These are phyloP conservation scores for Candida sojae DNA, from an alignment of 1,139 yeast genomes.

Conservation along the genomic window DNA sequence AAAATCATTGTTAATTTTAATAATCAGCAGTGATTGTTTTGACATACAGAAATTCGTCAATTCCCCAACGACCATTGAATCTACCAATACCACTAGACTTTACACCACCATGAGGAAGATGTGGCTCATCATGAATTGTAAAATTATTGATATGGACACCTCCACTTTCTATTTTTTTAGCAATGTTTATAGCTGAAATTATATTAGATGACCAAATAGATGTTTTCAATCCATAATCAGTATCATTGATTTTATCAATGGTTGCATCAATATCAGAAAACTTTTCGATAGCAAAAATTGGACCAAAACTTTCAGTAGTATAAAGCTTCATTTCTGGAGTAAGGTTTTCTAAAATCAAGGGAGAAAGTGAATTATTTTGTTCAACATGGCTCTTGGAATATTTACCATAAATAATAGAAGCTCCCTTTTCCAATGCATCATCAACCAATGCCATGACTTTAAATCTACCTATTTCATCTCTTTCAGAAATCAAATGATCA, in stretches of 20 bases:
- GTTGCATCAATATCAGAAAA: slow-evolving; percentile 34
- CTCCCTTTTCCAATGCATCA: slow-evolving; percentile 48
- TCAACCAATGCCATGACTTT: slow-evolving; percentile 28
- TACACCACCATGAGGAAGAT: slow-evolving; percentile 58
- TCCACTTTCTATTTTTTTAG: slow-evolving; percentile 42
- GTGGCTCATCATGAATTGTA: slow-evolving; percentile 51
- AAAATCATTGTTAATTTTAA: background rate
- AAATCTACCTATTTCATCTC: slow-evolving; percentile 27
- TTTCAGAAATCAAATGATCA: slow-evolving; percentile 27
- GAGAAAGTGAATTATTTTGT: slow-evolving; percentile 18
- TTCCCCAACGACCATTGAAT: slow-evolving; percentile 54
- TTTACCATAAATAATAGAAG: slow-evolving; percentile 29
- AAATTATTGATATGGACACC: slow-evolving; percentile 54
- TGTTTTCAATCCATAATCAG: slow-evolving; percentile 51
- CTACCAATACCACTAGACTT: slow-evolving; percentile 54
- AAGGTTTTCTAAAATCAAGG: slow-evolving; percentile 39
- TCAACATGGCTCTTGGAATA: slow-evolving; percentile 10
- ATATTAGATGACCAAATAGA: slow-evolving; percentile 56
- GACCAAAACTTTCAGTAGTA: slow-evolving; percentile 49
- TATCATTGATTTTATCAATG: slow-evolving; percentile 28
- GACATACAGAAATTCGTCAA: slow-evolving; percentile 37
- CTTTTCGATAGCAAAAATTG: slow-evolving; percentile 39
- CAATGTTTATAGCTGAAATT: slow-evolving; percentile 37
- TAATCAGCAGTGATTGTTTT: slow-evolving; percentile 25
- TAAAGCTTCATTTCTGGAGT: slow-evolving; percentile 32